Conservation (phyloP, 1,139 yeast genomes). For the Zygosaccharomyces pseudobailii region DNA sequence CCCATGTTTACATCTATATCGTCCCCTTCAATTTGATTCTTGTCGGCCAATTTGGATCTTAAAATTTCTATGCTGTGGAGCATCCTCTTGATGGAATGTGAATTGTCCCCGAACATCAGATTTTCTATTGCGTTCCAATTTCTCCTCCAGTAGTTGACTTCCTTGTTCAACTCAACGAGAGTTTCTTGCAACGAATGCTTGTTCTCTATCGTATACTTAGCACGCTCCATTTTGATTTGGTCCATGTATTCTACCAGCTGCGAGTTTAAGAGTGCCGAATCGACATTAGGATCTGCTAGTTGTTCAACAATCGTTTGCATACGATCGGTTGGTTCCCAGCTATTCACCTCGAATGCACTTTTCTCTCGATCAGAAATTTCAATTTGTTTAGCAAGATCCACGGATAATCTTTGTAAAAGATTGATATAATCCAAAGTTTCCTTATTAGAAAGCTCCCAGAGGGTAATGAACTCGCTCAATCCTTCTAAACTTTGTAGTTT, state of each 20-base stretch:
- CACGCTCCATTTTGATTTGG: constrained; percentile 29
- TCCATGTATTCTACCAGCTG: constrained; percentile 25
- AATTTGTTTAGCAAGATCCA: constrained; percentile 26
- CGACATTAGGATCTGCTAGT: constrained; percentile 15
- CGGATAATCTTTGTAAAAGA: constrained; percentile 25
- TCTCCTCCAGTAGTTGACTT: constrained; percentile 30
- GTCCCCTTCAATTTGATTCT: neutral
- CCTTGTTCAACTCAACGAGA: constrained; percentile 21
- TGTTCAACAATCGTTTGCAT: constrained; percentile 22
- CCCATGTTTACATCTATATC: neutral
- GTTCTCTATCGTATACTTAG: constrained; percentile 29
- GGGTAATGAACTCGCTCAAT: constrained; percentile 14
- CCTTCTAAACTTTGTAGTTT: constrained; percentile 8
- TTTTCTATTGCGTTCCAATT: constrained; percentile 31
- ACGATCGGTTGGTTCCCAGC: constrained; percentile 24
- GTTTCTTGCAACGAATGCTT: constrained; percentile 26
- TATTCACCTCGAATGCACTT: constrained; percentile 19
- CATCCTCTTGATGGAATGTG: constrained; percentile 29
- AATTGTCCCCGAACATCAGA: constrained; percentile 31
- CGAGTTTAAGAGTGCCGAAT: constrained; percentile 12
- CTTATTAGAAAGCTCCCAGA: constrained; percentile 16
- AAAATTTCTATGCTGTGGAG: constrained; percentile 21
- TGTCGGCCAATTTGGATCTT: constrained; percentile 7
- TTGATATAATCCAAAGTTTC: constrained; percentile 26
- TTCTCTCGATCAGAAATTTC: constrained; percentile 22